Conservation (phyloP, 2,329 filamentous ascomycete genomes). For the Penicillium sp. region DNA sequence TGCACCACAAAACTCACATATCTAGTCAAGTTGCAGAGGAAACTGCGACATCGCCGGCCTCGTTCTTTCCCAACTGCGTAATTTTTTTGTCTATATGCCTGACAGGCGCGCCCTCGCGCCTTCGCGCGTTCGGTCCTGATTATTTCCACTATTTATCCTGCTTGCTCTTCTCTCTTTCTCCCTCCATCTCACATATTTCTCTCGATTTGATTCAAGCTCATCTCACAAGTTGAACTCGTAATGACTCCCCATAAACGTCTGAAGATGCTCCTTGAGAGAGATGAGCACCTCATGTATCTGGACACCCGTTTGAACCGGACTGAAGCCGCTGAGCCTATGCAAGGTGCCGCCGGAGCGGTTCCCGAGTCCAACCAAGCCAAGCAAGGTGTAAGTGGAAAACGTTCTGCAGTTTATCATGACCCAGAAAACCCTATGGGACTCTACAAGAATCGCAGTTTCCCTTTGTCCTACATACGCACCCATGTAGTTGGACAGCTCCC, state of each 20-base stretch:
- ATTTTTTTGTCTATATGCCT: neutral
- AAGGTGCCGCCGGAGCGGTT: neutral
- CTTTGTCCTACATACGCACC: constrained; percentile 5
- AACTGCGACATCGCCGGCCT: neutral
- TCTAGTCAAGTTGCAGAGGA: neutral
- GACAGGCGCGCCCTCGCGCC: neutral
- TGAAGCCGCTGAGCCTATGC: neutral
- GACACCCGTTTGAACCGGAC: neutral
- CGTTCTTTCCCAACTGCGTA: neutral
- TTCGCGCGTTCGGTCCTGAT: neutral
- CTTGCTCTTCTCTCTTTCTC: neutral
- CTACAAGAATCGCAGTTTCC: neutral
- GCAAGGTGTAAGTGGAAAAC: constrained; percentile 4
- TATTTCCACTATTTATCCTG: neutral
- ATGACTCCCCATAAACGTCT: constrained; percentile 1
- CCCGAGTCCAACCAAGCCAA: neutral
- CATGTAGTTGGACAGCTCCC: neutral
- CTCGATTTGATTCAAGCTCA: neutral
- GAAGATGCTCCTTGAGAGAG: neutral
- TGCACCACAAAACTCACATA: too few species aligned
- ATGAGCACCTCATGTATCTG: neutral
- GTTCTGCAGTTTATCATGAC: neutral
- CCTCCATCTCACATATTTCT: neutral
- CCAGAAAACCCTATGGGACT: neutral
- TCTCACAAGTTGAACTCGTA: neutral